Conservation (phyloP, 2,329 filamentous ascomycete species). For the Domatiomyces globalis region DNA sequence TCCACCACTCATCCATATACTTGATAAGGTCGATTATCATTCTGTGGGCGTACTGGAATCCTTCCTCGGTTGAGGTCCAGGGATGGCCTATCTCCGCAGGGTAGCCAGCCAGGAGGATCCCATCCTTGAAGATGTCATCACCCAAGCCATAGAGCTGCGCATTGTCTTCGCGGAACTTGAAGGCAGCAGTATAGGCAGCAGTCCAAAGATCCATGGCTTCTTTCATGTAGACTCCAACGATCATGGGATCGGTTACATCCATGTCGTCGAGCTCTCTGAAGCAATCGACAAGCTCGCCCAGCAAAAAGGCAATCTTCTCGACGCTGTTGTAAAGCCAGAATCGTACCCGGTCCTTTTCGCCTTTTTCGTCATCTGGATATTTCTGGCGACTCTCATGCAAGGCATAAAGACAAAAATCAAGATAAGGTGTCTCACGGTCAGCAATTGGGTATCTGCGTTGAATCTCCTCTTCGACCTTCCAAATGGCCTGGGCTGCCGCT, state of each 20-base stretch:
- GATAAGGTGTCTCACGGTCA: slow-evolving; percentile 52
- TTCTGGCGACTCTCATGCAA: slow-evolving; percentile 66
- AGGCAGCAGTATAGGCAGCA: slow-evolving; percentile 48
- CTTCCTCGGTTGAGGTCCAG: slow-evolving; percentile 57
- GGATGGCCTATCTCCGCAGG: slow-evolving; percentile 54
- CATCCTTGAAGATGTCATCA: slow-evolving; percentile 50
- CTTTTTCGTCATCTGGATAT: slow-evolving; percentile 46
- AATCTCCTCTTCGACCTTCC: slow-evolving; percentile 64
- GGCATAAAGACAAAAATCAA: slow-evolving; percentile 59
- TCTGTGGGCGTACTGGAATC: slow-evolving; percentile 10
- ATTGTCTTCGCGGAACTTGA: slow-evolving; percentile 58
- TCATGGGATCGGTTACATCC: slow-evolving; percentile 37
- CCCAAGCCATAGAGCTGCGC: slow-evolving; percentile 58
- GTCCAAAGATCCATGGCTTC: slow-evolving; percentile 67
- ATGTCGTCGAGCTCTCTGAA: slow-evolving; percentile 59
- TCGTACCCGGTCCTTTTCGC: slow-evolving; percentile 67
- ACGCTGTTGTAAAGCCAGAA: slow-evolving; percentile 75
- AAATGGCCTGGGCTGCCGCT: slow-evolving; percentile 62
- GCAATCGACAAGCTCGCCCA: slow-evolving; percentile 65
- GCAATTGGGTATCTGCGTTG: slow-evolving; percentile 41
- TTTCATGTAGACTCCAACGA: slow-evolving; percentile 33
- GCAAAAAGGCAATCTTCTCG: slow-evolving; percentile 55
- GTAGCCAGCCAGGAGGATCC: slow-evolving; percentile 50
- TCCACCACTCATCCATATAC: slow-evolving; percentile 22
- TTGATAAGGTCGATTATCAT: slow-evolving; percentile 15